These are phyloP conservation scores for Rhizoclosmatium hyalinum DNA, from an alignment of 371 early-diverging fungal species.

Conservation along the genomic window DNA sequence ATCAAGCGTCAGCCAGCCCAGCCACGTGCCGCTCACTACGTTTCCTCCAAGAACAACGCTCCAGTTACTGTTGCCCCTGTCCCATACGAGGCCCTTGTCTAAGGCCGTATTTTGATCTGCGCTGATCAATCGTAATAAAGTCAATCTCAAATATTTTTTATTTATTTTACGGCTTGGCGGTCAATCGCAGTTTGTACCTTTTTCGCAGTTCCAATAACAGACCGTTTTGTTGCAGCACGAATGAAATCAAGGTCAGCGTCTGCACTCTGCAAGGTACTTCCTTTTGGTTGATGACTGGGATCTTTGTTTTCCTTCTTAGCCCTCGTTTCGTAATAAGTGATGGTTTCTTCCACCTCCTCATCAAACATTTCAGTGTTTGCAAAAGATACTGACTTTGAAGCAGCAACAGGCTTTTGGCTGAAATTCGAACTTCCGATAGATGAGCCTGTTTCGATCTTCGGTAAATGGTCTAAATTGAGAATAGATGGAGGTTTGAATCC, in stretches of 20 bases:
- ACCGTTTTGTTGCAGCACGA: slow-evolving; percentile 6
- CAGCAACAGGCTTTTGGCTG: not conserved
- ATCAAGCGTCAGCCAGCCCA: slow-evolving; percentile 91
- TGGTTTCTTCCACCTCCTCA: not conserved
- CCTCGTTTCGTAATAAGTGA: not conserved
- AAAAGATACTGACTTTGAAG: slow-evolving; percentile 6
- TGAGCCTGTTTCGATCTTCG: not conserved
- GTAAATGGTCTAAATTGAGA: not conserved
- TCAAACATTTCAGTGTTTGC: not conserved
- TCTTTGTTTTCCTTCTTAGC: not conserved
- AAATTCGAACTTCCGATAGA: not conserved
- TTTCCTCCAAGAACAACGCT: slow-evolving; percentile 87
- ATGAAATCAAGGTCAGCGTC: slow-evolving; percentile 5
- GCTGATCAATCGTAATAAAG: too few species aligned
- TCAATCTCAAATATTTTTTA: too few species aligned
- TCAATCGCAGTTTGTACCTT: not conserved
- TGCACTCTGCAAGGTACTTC: not conserved
- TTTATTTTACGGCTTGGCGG: not conserved
- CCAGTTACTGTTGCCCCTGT: slow-evolving; percentile 93
- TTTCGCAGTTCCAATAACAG: not conserved
- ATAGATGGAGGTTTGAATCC: not conserved
- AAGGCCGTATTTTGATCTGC: slow-evolving; percentile 37
- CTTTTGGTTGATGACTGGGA: not conserved
- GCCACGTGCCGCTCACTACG: slow-evolving; percentile 90
- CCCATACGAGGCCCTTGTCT: slow-evolving; percentile 91